These are phyloP conservation scores for Eutrema heterophyllum DNA, from an alignment of 345 rosid species.

Conservation along the genomic window DNA sequence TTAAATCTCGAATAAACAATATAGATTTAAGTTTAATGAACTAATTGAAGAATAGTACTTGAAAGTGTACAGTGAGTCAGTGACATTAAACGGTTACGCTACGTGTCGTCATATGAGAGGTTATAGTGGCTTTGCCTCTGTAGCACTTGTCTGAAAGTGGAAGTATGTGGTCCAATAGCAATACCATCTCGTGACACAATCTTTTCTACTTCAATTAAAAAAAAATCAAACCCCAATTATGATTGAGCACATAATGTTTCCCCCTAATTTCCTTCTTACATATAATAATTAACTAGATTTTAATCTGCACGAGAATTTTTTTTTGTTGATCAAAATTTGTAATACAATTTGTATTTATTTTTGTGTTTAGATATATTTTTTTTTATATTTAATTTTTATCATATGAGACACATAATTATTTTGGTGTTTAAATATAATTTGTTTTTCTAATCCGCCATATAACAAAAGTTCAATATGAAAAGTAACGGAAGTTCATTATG, in stretches of 20 bases:
- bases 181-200: conserved; percentile 17
- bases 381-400: too few relatives aligned
- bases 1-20: background rate
- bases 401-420: too few relatives aligned
- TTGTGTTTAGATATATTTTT: too few relatives aligned
- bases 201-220: background rate
- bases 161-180: conserved; percentile 24
- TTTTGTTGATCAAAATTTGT: too few relatives aligned
- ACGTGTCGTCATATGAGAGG: background rate
- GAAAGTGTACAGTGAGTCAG: background rate
- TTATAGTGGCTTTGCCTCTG: background rate
- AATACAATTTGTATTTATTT: too few relatives aligned
- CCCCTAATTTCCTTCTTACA: background rate
- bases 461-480: too few relatives aligned
- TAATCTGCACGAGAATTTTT: too few relatives aligned
- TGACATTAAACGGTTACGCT: background rate
- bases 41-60: background rate
- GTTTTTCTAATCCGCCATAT: too few relatives aligned
- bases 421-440: too few relatives aligned
- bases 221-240: background rate
- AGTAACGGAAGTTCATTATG: too few relatives aligned
- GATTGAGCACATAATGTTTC: background rate
- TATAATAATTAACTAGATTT: too few relatives aligned
- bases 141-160: background rate
- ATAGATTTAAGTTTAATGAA: background rate